phyloP scores from a whole-genome alignment of 176 grass and related monocot genomes.

The Hsuehochloa calcarea region DNA sequence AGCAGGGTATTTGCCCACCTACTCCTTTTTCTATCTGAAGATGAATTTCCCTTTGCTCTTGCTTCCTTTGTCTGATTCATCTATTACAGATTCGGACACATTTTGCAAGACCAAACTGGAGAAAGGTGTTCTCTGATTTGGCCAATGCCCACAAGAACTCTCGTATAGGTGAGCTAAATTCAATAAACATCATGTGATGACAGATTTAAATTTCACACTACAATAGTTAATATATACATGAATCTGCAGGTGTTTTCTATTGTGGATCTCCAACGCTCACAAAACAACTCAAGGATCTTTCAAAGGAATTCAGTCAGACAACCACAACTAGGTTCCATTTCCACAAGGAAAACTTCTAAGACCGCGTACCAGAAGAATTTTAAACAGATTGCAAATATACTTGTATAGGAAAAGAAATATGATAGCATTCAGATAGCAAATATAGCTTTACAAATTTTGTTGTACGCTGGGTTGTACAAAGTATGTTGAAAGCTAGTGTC shows the following conservation, averaged over 20 bases:
- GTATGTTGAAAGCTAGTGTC: slow-evolving; percentile 42
- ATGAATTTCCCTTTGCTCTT: not conserved
- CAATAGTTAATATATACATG: slow-evolving; percentile 17
- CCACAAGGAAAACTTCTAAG: slow-evolving; percentile 98
- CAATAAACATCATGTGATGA: not conserved
- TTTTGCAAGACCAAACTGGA: slow-evolving; percentile 98
- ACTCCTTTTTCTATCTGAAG: not conserved
- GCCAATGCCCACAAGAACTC: slow-evolving; percentile 74
- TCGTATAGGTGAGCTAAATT: slow-evolving; percentile 66
- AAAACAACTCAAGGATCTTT: slow-evolving; percentile 79
- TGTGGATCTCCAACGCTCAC: slow-evolving; percentile 81
- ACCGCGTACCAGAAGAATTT: slow-evolving; percentile 19
- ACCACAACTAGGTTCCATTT: slow-evolving; percentile 95
- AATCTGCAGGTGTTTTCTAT: slow-evolving; percentile 91
- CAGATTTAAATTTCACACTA: not conserved
- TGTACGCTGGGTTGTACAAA: slow-evolving; percentile 51
- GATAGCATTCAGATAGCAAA: slow-evolving; percentile 45
- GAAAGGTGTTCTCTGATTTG: slow-evolving; percentile 91
- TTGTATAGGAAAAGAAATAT: slow-evolving; percentile 55
- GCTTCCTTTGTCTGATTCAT: not conserved
- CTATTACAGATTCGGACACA: slow-evolving; percentile 84
- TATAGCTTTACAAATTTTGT: slow-evolving; percentile 52
- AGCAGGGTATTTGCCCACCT: slow-evolving; percentile 55
- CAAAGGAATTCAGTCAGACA: slow-evolving; percentile 87
- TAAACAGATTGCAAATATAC: slow-evolving; percentile 37